Conservation (phyloP, 345 rosid species). For the Fremontodendron californicum region DNA sequence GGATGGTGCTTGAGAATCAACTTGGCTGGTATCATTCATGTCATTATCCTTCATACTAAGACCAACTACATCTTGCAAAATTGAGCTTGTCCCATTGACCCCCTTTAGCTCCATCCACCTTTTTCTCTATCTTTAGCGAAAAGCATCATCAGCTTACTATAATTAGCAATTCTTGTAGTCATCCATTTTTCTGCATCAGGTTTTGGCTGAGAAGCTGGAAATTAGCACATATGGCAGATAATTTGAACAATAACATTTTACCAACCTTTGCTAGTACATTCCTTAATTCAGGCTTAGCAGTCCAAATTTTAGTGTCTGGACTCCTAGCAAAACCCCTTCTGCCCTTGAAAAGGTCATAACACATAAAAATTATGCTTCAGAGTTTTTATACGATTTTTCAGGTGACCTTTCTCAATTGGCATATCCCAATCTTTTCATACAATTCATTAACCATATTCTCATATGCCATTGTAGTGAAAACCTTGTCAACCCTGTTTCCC, state of each 20-base stretch:
- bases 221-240: not conserved
- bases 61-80: slow-evolving; percentile 13
- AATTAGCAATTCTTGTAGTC: slow-evolving; percentile 14
- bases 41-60: slow-evolving; percentile 15
- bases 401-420: slow-evolving; percentile 20
- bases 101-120: not conserved
- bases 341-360: slow-evolving; percentile 14
- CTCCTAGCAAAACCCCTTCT: slow-evolving; percentile 23
- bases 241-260: not conserved
- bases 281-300: slow-evolving; percentile 18
- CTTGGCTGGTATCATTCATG: slow-evolving; percentile 19
- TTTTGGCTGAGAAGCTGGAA: slow-evolving; percentile 10
- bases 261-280: slow-evolving; percentile 20
- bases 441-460: slow-evolving; percentile 19
- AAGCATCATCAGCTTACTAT: slow-evolving; percentile 14
- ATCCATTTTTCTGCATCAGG: slow-evolving; percentile 24
- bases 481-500: slow-evolving; percentile 24
- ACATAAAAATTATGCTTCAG: slow-evolving; percentile 19
- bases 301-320: slow-evolving; percentile 23
- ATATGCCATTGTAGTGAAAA: slow-evolving; percentile 23
- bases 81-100: not conserved
- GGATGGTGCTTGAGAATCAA: slow-evolving; percentile 17
- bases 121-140: slow-evolving; percentile 18
- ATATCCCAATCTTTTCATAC: slow-evolving; percentile 18
- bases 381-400: slow-evolving; percentile 21